These are phyloP conservation scores for Claviceps africana DNA, from an alignment of 2,329 filamentous ascomycete genomes.

Conservation along the genomic window DNA sequence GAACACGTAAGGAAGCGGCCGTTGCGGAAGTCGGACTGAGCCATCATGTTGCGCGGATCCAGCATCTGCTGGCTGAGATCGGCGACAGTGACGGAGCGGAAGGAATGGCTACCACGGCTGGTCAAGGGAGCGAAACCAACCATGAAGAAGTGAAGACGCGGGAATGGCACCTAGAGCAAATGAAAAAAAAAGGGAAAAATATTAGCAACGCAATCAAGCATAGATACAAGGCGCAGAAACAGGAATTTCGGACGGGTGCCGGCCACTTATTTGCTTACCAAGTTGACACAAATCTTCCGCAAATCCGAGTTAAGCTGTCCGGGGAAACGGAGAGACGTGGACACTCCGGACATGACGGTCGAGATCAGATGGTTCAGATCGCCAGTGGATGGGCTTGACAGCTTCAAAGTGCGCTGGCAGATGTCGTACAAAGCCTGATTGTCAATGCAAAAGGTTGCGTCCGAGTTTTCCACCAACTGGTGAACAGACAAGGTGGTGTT, in stretches of 20 bases:
- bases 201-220: background rate
- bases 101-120: constrained; percentile 68
- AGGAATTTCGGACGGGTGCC: background rate
- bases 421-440: constrained; percentile 99
- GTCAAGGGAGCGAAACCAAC: constrained; percentile 97
- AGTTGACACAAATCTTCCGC: constrained; percentile 98
- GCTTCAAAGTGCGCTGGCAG: constrained; percentile 99
- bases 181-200: background rate
- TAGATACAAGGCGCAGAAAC: background rate
- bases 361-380: constrained; percentile 99
- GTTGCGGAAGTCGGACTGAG: constrained; percentile 98
- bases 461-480: constrained; percentile 99
- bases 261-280: constrained; percentile 25
- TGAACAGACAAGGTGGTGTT: constrained; percentile 98
- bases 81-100: constrained; percentile 92
- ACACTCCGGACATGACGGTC: constrained; percentile 98
- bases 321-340: constrained; percentile 96
- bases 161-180: constrained; percentile 65
- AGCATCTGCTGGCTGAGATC: constrained; percentile 99
- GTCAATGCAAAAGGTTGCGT: constrained; percentile 99
- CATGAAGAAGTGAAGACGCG: constrained; percentile 99
- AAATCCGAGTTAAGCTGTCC: constrained; percentile 99
- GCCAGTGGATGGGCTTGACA: constrained; percentile 94
- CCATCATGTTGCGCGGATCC: constrained; percentile 99
- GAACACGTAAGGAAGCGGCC: constrained; percentile 99